These are phyloP conservation scores for Lichtheimia corymbifera DNA, from an alignment of 371 early-diverging fungal species.

Conservation along the genomic window DNA sequence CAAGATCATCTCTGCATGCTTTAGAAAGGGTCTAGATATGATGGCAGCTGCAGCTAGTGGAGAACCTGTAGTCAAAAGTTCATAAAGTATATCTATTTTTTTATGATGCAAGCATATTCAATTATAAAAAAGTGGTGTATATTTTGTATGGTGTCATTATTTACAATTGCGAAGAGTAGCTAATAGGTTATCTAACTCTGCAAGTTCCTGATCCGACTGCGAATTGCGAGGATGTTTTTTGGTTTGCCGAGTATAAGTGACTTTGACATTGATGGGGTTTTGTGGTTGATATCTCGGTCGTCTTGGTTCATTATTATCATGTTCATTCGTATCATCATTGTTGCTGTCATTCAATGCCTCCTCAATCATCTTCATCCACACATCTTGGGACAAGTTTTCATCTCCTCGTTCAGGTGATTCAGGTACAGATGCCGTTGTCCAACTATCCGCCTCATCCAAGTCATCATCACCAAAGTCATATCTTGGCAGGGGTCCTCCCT, in stretches of 20 bases:
- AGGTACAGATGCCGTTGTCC: too few species aligned
- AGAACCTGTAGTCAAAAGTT: constrained; percentile 6
- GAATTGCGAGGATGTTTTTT: background rate
- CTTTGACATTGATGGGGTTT: background rate
- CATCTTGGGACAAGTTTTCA: too few species aligned
- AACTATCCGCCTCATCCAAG: too few species aligned
- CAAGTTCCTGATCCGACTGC: background rate
- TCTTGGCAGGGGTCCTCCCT: too few species aligned
- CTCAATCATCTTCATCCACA: too few species aligned
- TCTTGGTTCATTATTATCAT: background rate
- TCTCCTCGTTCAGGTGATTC: too few species aligned
- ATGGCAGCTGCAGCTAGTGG: constrained; percentile 53
- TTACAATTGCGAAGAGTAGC: constrained; percentile 4
- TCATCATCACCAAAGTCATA: too few species aligned
- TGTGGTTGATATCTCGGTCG: background rate
- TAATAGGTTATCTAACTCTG: background rate
- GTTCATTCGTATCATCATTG: background rate
- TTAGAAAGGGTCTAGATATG: constrained; percentile 71
- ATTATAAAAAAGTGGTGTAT: too few species aligned
- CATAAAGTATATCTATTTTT: background rate
- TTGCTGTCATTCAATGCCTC: background rate
- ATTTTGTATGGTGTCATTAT: background rate
- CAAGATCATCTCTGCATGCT: constrained; percentile 49
- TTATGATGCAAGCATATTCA: background rate
- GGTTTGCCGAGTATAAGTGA: background rate